Base-by-base conservation (phyloP, 1,139 yeast genomes). In the Geotrichum carabidarum region DNA sequence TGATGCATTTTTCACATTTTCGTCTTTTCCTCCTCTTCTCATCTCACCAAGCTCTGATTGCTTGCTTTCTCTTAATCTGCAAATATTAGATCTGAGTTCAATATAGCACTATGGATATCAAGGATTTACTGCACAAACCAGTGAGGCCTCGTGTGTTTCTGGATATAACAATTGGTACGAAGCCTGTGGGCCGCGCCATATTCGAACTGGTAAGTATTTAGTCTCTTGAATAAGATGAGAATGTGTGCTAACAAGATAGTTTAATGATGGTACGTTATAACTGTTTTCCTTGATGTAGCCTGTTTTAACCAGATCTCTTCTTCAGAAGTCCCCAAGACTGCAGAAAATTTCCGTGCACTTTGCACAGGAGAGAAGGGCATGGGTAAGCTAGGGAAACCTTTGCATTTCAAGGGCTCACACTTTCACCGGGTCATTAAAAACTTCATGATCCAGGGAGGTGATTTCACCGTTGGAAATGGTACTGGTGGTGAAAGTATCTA, bases 401-500 rank as follows among this genome's bases (percentile, higher is more conserved):
- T 87, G 59, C 74, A 76, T 57, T 93, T 82, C 77, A 86, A 90
- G 70, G 87, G 87, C 41, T 84, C 94, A 8, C 75, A 78, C 12
- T 91, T 94, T 78, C 99, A 94, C 73, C 80, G 99, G 62, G 94
- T 94, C 36, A 94, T 94, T 69, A 86, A 86, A 44, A 63, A 62
- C 55, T 90, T 90, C 69, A 91, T 91, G 97, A 79, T 87, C 65
- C 98, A 90, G 74, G 97, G 97, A 69, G 99, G 99, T 65, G 99
- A 93, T 68, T 91, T 91, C 75, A 90, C 97, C 46, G 83, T 81
- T 60, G 88, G 86, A 27, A 76, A 86, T 62, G 98, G 98, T 34
- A 86, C 93, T 38, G 98, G 98, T 44, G 98, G 98, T 54, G 95
- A 86, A 71, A 86, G 95, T 34, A 91, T 90, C 62, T 93, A 91